phyloP scores from a whole-genome alignment of 1,284 basidiomycete genomes.

The Exobasidium cylindrosporum region DNA sequence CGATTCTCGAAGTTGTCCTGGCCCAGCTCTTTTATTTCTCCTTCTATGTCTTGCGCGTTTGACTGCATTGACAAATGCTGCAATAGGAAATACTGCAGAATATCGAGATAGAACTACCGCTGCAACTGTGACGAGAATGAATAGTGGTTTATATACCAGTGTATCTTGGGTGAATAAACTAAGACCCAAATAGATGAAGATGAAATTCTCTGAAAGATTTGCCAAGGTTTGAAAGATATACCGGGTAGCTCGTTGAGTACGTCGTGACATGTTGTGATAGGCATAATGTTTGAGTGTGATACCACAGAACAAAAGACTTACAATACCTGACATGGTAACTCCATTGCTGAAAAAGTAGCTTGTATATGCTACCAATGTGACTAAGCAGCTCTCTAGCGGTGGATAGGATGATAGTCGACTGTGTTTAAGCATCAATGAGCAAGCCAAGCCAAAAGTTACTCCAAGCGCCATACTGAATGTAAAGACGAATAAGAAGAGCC shows the following conservation, averaged over 20 bases:
- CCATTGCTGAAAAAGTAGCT: slow-evolving; percentile 99
- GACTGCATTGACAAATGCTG: slow-evolving; percentile 83
- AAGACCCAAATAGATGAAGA: slow-evolving; percentile 97
- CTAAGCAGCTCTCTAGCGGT: slow-evolving; percentile 80
- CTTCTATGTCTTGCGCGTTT: slow-evolving; percentile 78
- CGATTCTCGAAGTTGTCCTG: slow-evolving; percentile 24
- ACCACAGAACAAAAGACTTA: slow-evolving; percentile 95
- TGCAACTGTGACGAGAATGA: slow-evolving; percentile 67
- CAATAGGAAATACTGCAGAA: slow-evolving; percentile 93
- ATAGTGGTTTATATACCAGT: slow-evolving; percentile 89
- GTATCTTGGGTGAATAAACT: slow-evolving; percentile 86
- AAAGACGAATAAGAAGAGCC: slow-evolving; percentile 94
- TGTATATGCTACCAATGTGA: slow-evolving; percentile 90
- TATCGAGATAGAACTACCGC: slow-evolving; percentile 93
- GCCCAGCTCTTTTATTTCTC: slow-evolving; percentile 24
- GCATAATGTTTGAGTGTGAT: slow-evolving; percentile 99
- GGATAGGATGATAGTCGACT: slow-evolving; percentile 83
- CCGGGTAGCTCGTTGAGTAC: slow-evolving; percentile 91
- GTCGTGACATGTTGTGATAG: slow-evolving; percentile 95
- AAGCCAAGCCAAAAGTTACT: slow-evolving; percentile 79
- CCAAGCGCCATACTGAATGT: slow-evolving; percentile 89
- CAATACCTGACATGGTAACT: slow-evolving; percentile 90
- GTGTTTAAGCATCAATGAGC: slow-evolving; percentile 92
- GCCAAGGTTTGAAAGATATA: slow-evolving; percentile 63
- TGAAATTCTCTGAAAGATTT: slow-evolving; percentile 84